Evolutionary conservation across 768 basidiomycete genomes (phyloP).

Genomic region (Termitomyces sp.): DNA sequence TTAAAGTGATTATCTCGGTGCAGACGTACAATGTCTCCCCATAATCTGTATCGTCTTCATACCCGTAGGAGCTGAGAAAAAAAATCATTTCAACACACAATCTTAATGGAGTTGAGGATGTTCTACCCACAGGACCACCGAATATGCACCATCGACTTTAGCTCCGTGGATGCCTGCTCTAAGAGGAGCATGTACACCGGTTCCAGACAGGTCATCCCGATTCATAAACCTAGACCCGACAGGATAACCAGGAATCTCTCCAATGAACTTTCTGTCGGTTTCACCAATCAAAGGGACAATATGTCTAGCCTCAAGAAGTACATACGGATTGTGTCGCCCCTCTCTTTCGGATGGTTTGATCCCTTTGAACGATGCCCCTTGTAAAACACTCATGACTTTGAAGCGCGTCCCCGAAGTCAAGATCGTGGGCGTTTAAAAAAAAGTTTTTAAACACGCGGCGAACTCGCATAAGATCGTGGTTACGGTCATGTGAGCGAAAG

Average conservation of each 20-base stretch:
- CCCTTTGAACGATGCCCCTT: neutral
- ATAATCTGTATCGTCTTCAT: slow-evolving; percentile 34
- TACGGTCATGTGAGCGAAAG: neutral
- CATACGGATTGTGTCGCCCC: slow-evolving; percentile 5
- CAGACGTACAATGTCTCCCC: slow-evolving; percentile 31
- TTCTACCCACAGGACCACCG: slow-evolving; percentile 29
- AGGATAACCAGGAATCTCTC: slow-evolving; percentile 23
- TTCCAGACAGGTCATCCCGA: slow-evolving; percentile 14
- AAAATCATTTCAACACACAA: neutral
- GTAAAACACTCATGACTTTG: neutral
- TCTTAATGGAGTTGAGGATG: neutral
- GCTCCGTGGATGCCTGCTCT: slow-evolving; percentile 36
- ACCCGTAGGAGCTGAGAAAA: slow-evolving; percentile 27
- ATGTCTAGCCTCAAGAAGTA: neutral
- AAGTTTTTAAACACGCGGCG: neutral
- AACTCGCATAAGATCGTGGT: no score
- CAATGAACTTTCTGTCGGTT: slow-evolving; percentile 19
- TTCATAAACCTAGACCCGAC: slow-evolving; percentile 18
- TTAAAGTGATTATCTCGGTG: neutral
- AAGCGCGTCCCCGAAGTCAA: neutral
- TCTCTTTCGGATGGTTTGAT: slow-evolving; percentile 1
- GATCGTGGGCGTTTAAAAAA: neutral
- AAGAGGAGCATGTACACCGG: slow-evolving; percentile 27
- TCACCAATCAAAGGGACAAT: neutral
- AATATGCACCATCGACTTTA: slow-evolving; percentile 26